Evolutionary conservation across 352 stramenopile species (phyloP), one percentile per base, ranked within the genome.

Genomic region (Phytophthora syringae): DNA sequence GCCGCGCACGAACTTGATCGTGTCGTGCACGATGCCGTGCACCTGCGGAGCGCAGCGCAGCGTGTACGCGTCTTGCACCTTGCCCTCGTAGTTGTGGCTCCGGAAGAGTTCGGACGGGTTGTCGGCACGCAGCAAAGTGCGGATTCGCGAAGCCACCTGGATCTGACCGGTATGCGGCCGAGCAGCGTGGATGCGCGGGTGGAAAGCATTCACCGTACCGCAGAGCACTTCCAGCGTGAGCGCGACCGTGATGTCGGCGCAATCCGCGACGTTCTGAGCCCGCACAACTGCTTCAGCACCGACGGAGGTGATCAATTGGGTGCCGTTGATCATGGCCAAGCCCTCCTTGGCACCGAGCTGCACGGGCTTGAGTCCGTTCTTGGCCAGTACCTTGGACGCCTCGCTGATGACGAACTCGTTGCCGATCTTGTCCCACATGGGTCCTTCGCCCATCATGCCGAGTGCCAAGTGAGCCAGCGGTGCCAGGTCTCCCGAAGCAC

Each of bases 281-380:
- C 89, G 86, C 25, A 92, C 77, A 16, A 96, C 76, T 4, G 88
- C 86, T 51, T 96, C 86, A 5, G 82, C 84, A 16, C 89, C 90
- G 21, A 96, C 80, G 1, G 87, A 90, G 13, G 88, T 95, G 66
- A 97, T 97, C 51, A 97, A 64, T 65, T 97, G 90, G 15, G 90
- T 97, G 59, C 90, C 90, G 68, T 97, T 97, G 70, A 97, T 96
- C 81, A 97, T 94, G 18, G 90, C 90, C 32, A 97, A 80, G 34
- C 90, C 90, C 69, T 97, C 90, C 73, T 97, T 97, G 2, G 90
- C 88, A 12, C 84, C 79, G 25, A 97, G 81, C 44, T 92, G 68
- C 34, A 97, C 88, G 27, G 87, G 84, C 44, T 76, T 75, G 37
- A 95, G 70, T 21, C 79, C 74, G 59, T 94, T 72, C 67, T 88